Evolutionary conservation across 108 stramenopile genomes (phyloP).

Genomic region (Cylindrotheca closterium): DNA sequence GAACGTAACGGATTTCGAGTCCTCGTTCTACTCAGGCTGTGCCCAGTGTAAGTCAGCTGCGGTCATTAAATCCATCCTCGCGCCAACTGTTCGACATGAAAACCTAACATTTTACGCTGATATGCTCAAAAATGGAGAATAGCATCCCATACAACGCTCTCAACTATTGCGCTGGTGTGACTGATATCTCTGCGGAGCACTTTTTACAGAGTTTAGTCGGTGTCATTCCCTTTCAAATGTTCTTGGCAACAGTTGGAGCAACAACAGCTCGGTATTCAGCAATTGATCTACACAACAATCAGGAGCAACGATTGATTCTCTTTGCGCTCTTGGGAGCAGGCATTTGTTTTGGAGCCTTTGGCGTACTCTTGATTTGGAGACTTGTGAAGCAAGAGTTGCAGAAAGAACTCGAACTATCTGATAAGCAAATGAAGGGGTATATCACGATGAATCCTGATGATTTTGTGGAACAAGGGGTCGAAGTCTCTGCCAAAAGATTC

Average conservation of each 20-base stretch:
- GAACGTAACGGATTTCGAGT: conserved; percentile 66
- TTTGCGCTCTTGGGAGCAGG: conserved; percentile 12
- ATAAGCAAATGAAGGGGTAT: conserved; percentile 17
- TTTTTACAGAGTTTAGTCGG: conserved; percentile 31
- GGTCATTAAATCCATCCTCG: too few relatives aligned
- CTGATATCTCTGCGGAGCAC: conserved; percentile 28
- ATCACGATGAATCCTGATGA: conserved; percentile 6
- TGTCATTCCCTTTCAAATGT: conserved; percentile 32
- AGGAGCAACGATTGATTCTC: conserved; percentile 15
- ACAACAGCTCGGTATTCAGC: conserved; percentile 16
- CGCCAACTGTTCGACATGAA: too few relatives aligned
- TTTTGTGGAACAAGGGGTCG: not conserved
- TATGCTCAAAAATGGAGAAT: too few relatives aligned
- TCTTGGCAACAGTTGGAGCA: conserved; percentile 24
- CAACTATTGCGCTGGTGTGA: conserved; percentile 63
- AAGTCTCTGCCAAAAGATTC: not conserved
- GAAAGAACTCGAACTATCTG: conserved; percentile 20
- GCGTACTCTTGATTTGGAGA: conserved; percentile 19
- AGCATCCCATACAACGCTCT: conserved; percentile 68
- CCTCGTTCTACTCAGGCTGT: conserved; percentile 56
- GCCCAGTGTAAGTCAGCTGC: too few relatives aligned
- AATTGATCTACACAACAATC: conserved; percentile 1
- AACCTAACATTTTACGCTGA: too few relatives aligned
- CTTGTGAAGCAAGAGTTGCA: conserved; percentile 25
- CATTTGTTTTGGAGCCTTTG: conserved; percentile 16